Conservation (phyloP, 2,329 filamentous ascomycete species). For the Apiospora hydei region DNA sequence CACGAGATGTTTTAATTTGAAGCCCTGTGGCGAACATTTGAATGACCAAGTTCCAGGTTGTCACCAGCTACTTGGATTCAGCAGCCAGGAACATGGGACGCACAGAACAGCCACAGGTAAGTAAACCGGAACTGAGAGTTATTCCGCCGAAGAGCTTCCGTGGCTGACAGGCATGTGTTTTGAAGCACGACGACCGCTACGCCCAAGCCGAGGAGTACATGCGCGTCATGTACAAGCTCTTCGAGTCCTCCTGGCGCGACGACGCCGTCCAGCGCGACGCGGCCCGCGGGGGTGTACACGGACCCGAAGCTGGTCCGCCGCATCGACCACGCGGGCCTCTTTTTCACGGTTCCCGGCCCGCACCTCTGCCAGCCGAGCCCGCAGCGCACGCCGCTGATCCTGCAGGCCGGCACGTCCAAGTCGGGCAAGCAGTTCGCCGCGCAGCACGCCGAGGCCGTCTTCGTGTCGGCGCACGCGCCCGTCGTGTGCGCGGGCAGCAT, state of each 20-base stretch:
- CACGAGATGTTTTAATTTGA: slow-evolving; percentile 14
- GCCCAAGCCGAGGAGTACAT: slow-evolving; percentile 69
- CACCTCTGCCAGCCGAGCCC: slow-evolving; percentile 72
- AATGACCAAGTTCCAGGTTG: slow-evolving; percentile 55
- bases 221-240: slow-evolving; percentile 70
- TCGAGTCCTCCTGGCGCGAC: slow-evolving; percentile 71
- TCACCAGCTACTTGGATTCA: slow-evolving; percentile 75
- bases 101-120: slow-evolving; percentile 57
- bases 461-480: slow-evolving; percentile 71
- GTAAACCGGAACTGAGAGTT: slow-evolving; percentile 43
- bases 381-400: slow-evolving; percentile 72
- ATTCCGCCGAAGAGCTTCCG: background rate
- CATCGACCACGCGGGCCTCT: slow-evolving; percentile 72
- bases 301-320: slow-evolving; percentile 60
- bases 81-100: slow-evolving; percentile 71
- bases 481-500: slow-evolving; percentile 67
- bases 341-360: slow-evolving; percentile 69
- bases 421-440: slow-evolving; percentile 72
- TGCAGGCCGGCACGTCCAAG: slow-evolving; percentile 74
- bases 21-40: background rate
- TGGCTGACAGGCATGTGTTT: background rate
- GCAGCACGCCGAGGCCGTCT: slow-evolving; percentile 75
- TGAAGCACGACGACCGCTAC: slow-evolving; percentile 70
- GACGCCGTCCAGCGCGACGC: slow-evolving; percentile 70
- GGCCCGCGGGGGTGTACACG: slow-evolving; percentile 64